Conservation (phyloP, 345 rosid species). For the Murraya koenigii region DNA sequence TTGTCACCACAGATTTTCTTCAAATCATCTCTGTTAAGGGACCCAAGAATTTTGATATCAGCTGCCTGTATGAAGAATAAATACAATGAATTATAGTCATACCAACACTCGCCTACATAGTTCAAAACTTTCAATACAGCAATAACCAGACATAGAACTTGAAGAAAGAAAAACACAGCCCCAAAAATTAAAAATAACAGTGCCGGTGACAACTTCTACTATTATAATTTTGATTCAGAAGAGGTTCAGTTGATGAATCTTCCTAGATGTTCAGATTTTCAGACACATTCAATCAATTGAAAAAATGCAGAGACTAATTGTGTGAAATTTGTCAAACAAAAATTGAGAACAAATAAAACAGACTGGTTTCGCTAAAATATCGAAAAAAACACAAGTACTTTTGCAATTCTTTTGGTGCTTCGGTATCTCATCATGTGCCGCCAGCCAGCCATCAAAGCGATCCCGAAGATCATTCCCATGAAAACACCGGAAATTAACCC, state of each 20-base stretch:
- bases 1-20: slow-evolving; percentile 96
- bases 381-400: slow-evolving; percentile 37
- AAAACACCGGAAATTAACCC: slow-evolving; percentile 89
- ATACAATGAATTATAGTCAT: neutral
- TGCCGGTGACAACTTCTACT: neutral
- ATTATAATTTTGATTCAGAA: neutral
- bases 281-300: neutral
- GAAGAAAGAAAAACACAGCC: neutral
- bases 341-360: neutral
- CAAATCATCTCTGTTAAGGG: slow-evolving; percentile 87
- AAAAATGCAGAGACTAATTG: neutral
- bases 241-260: neutral
- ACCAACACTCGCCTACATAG: neutral
- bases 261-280: neutral
- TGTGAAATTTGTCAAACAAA: neutral
- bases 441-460: slow-evolving; percentile 95
- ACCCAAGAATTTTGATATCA: slow-evolving; percentile 86
- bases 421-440: slow-evolving; percentile 89
- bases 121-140: neutral
- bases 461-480: slow-evolving; percentile 78
- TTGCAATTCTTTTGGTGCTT: slow-evolving; percentile 72
- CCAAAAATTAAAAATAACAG: neutral
- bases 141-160: neutral
- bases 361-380: neutral
- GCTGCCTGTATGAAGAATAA: slow-evolving; percentile 63